Base-by-base conservation (phyloP, 1,284 basidiomycete species). In the Sphaerobolus stellatus region DNA sequence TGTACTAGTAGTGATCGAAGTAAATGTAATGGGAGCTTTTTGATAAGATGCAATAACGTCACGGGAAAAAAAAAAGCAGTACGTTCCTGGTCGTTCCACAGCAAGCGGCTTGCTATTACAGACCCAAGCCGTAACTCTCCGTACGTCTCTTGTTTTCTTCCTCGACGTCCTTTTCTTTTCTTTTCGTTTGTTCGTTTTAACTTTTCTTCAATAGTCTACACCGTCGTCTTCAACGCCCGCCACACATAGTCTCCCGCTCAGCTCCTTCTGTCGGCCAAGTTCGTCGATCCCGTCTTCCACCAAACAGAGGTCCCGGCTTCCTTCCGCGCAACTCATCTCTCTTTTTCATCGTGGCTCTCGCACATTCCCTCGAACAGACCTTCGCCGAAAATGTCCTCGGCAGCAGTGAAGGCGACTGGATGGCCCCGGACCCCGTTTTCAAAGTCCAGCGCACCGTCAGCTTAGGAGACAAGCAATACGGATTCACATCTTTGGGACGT, bases 401-500 rank as follows among this genome's bases (percentile, higher is more conserved):
- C 69, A 82, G 82, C 64, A 81, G 81, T 62, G 84, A 86, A 61
- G 83, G 84, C 70, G 84, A 79, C 68, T 75, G 73, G 82, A 61
- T 79, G 70, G 59, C 74, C 64, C 66, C 73, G 4, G 58, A 59
- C 62, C 58, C 71, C 24, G 52, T 64, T 3, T 70, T 78, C 22
- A 74, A 73, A 62, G 75, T 86, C 22, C 82, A 83, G 70, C 75
- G 80, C 53, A 73, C 83, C 5, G 77, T 84, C 33, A 87, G 85
- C 61, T 81, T 86, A 43, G 81, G 83, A 27, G 80, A 79, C 56
- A 90, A 88, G 27, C 52, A 54, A 68, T 92, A 87, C 84, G 85
- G 85, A 4, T 88, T 92, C 60, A 90, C 88, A 8, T 88, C 82
- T 31, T 83, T 91, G 45, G 89, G 89, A 20, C 80, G 87, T 49